phyloP scores from a whole-genome alignment of 306 rosid genomes.

The Citrullus mucosospermus region DNA sequence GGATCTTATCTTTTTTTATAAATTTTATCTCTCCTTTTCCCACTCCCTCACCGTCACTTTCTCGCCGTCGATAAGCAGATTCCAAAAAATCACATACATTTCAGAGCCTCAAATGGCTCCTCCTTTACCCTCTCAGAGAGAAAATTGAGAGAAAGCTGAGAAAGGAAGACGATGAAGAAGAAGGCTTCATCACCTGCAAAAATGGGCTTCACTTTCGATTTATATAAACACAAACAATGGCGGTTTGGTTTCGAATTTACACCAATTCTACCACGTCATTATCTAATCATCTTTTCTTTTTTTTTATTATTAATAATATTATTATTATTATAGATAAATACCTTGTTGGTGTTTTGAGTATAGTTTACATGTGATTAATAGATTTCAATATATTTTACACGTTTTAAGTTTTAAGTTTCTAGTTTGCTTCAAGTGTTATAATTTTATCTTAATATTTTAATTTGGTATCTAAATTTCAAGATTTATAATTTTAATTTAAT shows the following conservation, averaged over 20 bases:
- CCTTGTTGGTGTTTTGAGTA: no score
- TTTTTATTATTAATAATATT: no score
- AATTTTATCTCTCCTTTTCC: conserved; percentile 43
- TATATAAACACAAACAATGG: no score
- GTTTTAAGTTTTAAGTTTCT: no score
- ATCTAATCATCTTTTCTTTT: neutral
- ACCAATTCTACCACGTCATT: neutral
- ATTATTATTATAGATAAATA: no score
- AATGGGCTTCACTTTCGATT: neutral
- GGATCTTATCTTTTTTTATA: neutral
- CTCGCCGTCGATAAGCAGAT: conserved; percentile 23
- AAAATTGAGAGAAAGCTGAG: neutral
- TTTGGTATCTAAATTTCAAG: no score
- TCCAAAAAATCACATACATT: conserved; percentile 20
- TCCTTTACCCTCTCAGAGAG: neutral
- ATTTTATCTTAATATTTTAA: no score
- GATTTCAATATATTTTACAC: no score
- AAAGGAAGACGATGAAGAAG: conserved; percentile 2
- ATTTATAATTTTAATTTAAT: no score
- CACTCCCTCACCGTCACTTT: conserved; percentile 36
- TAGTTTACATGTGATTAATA: no score
- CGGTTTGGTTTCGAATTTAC: no score
- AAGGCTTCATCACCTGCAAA: neutral
- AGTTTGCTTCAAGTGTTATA: no score
- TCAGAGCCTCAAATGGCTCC: conserved; percentile 28